Conservation (phyloP, 108 stramenopile species). For the Discostella pseudostelligera region DNA sequence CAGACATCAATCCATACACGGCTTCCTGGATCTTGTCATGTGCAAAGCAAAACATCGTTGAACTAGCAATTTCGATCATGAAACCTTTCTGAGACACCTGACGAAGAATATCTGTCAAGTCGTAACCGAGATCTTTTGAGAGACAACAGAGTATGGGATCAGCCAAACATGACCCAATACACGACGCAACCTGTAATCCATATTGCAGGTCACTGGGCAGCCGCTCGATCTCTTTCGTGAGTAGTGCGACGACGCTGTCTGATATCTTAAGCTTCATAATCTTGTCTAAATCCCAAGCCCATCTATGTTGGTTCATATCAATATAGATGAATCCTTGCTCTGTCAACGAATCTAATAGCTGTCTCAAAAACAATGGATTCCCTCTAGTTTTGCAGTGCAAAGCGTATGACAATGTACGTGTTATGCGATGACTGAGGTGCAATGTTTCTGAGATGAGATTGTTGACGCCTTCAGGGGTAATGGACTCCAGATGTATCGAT, state of each 20-base stretch:
- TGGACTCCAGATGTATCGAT: constrained; percentile 11
- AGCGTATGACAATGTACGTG: constrained; percentile 24
- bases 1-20: constrained; percentile 23
- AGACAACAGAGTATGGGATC: constrained; percentile 9
- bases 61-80: neutral
- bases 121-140: constrained; percentile 1
- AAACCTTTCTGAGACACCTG: constrained; percentile 1
- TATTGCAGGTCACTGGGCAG: constrained; percentile 14
- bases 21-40: constrained; percentile 44
- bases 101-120: constrained; percentile 1
- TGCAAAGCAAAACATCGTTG: constrained; percentile 15
- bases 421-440: constrained; percentile 23
- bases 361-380: constrained; percentile 16
- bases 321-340: constrained; percentile 16
- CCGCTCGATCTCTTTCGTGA: constrained; percentile 18
- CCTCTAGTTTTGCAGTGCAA: constrained; percentile 17
- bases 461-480: constrained; percentile 25
- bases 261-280: constrained; percentile 19
- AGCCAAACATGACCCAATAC: constrained; percentile 29
- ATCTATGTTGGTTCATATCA: constrained; percentile 10
- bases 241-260: constrained; percentile 18
- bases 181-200: constrained; percentile 27
- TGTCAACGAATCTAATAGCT: constrained; percentile 20
- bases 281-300: constrained; percentile 35
- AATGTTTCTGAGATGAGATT: constrained; percentile 25